Conservation (phyloP, 208 protist species). For the Wallacemonas sp. region DNA sequence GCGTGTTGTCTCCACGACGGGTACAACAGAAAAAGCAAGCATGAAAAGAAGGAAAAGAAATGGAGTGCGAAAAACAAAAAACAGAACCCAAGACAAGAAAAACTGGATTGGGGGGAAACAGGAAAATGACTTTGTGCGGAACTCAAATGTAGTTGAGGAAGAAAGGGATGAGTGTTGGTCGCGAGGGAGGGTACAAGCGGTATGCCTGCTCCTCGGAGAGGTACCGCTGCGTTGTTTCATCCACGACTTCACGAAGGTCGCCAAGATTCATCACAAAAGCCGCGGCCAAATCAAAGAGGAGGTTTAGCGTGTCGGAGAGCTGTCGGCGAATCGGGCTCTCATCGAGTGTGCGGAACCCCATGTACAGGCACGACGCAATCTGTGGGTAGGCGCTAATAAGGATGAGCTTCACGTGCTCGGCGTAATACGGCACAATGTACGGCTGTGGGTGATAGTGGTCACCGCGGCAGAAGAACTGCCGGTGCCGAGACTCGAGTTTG, state of each 20-base stretch:
- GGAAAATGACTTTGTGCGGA: background rate
- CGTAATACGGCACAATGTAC: slow-evolving; percentile 82
- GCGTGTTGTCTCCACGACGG: no score
- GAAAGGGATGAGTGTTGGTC: slow-evolving; percentile 59
- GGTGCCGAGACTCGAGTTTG: slow-evolving; percentile 69
- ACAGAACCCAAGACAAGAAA: slow-evolving; percentile 14
- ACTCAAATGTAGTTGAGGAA: slow-evolving; percentile 59
- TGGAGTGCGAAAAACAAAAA: slow-evolving; percentile 6
- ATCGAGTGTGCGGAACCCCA: slow-evolving; percentile 73
- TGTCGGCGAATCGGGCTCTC: slow-evolving; percentile 58
- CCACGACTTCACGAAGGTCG: slow-evolving; percentile 56
- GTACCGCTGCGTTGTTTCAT: slow-evolving; percentile 49
- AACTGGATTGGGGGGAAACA: slow-evolving; percentile 1
- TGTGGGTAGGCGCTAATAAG: slow-evolving; percentile 65
- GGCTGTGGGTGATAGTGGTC: slow-evolving; percentile 56
- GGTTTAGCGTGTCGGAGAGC: slow-evolving; percentile 58
- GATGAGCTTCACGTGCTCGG: slow-evolving; percentile 81
- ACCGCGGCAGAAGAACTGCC: slow-evolving; percentile 36
- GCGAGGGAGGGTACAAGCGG: slow-evolving; percentile 38
- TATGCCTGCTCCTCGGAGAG: slow-evolving; percentile 50
- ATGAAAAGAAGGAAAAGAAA: slow-evolving; percentile 11
- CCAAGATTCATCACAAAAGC: slow-evolving; percentile 70
- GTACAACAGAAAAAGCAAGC: slow-evolving; percentile 10
- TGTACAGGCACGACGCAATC: slow-evolving; percentile 66
- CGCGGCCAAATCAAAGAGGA: slow-evolving; percentile 69